Evolutionary conservation across 306 rosid species (phyloP).

Genomic region (Abrus pulchellus): DNA sequence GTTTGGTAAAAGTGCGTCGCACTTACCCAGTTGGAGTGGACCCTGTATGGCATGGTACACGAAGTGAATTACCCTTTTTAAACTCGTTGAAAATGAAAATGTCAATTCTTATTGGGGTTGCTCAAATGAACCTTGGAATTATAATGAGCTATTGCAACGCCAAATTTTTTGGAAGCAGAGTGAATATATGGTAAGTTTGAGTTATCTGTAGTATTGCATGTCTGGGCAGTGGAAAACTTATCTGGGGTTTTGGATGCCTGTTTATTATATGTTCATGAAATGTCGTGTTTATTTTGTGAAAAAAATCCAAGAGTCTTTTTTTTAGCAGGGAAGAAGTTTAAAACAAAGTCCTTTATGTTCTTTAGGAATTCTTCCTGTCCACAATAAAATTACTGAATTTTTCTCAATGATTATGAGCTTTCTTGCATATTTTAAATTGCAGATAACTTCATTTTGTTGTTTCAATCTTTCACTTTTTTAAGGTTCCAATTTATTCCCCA

Average conservation of each 20-base stretch:
- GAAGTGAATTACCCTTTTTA: conserved; percentile 95
- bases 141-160: conserved; percentile 89
- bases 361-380: conserved; percentile 6
- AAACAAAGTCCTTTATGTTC: not conserved
- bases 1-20: conserved; percentile 78
- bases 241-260: not conserved
- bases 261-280: conserved; percentile 5
- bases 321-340: not conserved
- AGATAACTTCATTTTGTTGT: conserved; percentile 30
- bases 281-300: conserved; percentile 21
- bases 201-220: not conserved
- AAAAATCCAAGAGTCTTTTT: not conserved
- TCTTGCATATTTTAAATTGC: conserved; percentile 29
- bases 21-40: conserved; percentile 98
- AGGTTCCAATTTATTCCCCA: conserved; percentile 97
- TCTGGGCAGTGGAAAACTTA: not conserved
- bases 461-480: conserved; percentile 52
- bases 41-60: conserved; percentile 96
- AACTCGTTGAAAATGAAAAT: conserved; percentile 98
- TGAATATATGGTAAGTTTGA: conserved; percentile 83
- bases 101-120: conserved; percentile 97
- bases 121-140: conserved; percentile 98
- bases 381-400: conserved; percentile 12
- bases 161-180: conserved; percentile 65
- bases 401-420: conserved; percentile 12